Conservation (phyloP, 345 rosid species). For the Salix udensis region DNA sequence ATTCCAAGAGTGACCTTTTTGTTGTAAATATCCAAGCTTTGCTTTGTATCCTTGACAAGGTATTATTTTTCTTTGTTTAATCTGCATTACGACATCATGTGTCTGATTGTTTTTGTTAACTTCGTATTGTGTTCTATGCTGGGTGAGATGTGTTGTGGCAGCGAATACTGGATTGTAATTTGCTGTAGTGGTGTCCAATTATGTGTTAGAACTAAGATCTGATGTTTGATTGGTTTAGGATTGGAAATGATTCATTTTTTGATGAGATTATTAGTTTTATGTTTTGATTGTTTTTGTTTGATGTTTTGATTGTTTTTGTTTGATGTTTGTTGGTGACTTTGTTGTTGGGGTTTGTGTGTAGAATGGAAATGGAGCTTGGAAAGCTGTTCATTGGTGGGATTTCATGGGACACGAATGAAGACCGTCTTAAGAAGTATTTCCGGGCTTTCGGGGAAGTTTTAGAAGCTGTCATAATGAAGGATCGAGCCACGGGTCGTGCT, state of each 20-base stretch:
- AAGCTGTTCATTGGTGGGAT: conserved; percentile 93
- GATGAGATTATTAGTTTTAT: not conserved
- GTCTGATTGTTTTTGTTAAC: conserved; percentile 19
- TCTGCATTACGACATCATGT: conserved; percentile 37
- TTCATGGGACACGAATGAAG: conserved; percentile 93
- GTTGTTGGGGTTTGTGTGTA: conserved; percentile 20
- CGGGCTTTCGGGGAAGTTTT: conserved; percentile 69
- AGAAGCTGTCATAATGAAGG: conserved; percentile 92
- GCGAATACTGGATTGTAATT: conserved; percentile 16
- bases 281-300: not conserved
- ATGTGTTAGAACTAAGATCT: conserved; percentile 20
- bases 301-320: conserved; percentile 1
- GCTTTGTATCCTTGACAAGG: conserved; percentile 29
- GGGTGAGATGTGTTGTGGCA: conserved; percentile 5
- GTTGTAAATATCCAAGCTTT: conserved; percentile 31
- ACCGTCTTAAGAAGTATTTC: conserved; percentile 78
- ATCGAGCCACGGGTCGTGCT: conserved; percentile 89
- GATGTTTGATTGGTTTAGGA: conserved; percentile 11
- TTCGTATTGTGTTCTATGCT: conserved; percentile 10
- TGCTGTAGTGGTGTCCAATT: conserved; percentile 6
- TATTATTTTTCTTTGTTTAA: conserved; percentile 27
- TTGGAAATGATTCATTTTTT: conserved; percentile 2
- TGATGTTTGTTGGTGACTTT: conserved; percentile 7
- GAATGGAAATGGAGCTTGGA: conserved; percentile 83
- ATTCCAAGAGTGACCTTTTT: conserved; percentile 47